Evolutionary conservation across 73 alveolate species (phyloP), one percentile per base, ranked within the genome.

Genomic region (Stentor roeselii): DNA sequence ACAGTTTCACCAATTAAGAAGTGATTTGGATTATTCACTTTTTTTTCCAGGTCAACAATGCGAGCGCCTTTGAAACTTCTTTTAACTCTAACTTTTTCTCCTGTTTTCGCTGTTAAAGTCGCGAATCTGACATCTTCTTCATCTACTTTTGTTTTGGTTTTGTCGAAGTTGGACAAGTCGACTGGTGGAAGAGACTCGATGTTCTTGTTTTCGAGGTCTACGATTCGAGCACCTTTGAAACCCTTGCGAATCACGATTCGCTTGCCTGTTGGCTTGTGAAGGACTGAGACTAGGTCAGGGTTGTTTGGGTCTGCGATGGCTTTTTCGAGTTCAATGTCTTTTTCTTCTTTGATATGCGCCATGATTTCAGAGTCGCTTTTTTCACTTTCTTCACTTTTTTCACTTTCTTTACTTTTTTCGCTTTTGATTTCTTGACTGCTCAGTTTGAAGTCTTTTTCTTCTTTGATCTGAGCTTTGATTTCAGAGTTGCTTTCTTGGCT

Each of bases 21-120:
- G 14, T n/a, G 42, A 67, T 67, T 36, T 2, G 80, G 80, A 1
- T 21, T 36, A 1, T 27, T 34, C 42, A 32, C 80, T 2, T 32
- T 67, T 67, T 67, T 67, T 67, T 67, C 80, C 34, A 67, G 34
- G 34, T 67, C 80, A 1, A 67, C 37, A 21, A 67, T 67, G 15
- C 80, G 21, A 27, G 80, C 80, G 15, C 80, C 80, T 67, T 67
- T 67, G 80, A 67, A 67, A 67, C 34, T 67, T 34, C 80, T 67
- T 32, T 67, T 67, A 40, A 67, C 80, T 30, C 80, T n/a, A 32
- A 67, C 80, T 67, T 67, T 67, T 67, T 67, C 80, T 67, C 80
- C 80, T 67, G n/a, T 67, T 21, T 34, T 21, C 1, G 80, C 37
- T 1, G n/a, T 21, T 34, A 67, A 30, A 1, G 80, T 67, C 21